phyloP scores from a whole-genome alignment of 495 filamentous ascomycete species.

The Oleoguttula mirabilis region DNA sequence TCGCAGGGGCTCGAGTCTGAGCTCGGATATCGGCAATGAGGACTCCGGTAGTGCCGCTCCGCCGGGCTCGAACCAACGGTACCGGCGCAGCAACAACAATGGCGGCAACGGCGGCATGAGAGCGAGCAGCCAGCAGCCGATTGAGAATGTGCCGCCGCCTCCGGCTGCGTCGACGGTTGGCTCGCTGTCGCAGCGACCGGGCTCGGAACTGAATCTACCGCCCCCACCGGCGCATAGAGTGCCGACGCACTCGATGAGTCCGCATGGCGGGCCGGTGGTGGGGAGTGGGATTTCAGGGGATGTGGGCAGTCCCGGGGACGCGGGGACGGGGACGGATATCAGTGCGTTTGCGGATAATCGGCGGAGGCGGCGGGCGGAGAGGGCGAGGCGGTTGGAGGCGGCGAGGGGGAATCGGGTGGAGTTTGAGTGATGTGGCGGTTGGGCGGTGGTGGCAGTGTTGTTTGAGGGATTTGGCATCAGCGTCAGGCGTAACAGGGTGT shows the following conservation, averaged over 20 bases:
- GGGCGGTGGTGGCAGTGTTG: too few relatives aligned
- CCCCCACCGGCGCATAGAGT: conserved; percentile 7
- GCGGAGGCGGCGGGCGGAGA: conserved; percentile 29
- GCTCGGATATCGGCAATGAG: conserved; percentile 23
- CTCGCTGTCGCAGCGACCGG: not conserved
- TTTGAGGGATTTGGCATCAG: too few relatives aligned
- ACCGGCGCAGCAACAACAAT: conserved; percentile 11
- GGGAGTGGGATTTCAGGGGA: conserved; percentile 20
- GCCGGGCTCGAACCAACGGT: conserved; percentile 18
- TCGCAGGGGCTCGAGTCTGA: conserved; percentile 20
- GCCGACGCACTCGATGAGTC: not conserved
- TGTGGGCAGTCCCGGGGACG: conserved; percentile 24
- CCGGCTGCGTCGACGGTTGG: conserved; percentile 12
- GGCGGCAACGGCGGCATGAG: conserved; percentile 12
- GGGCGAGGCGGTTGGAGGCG: conserved; percentile 25
- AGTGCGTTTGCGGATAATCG: conserved; percentile 31
- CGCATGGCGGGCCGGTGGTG: not conserved
- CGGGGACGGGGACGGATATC: conserved; percentile 31
- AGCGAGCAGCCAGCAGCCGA: conserved; percentile 9
- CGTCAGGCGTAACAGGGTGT: too few relatives aligned
- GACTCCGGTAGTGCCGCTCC: too few relatives aligned
- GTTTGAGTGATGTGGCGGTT: too few relatives aligned
- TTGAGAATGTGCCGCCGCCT: conserved; percentile 12
- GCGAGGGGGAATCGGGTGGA: conserved; percentile 3
- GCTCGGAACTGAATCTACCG: conserved; percentile 19